These are phyloP conservation scores for Tolypocladium endophyticum DNA, from an alignment of 2,329 filamentous ascomycete genomes.

Conservation along the genomic window DNA sequence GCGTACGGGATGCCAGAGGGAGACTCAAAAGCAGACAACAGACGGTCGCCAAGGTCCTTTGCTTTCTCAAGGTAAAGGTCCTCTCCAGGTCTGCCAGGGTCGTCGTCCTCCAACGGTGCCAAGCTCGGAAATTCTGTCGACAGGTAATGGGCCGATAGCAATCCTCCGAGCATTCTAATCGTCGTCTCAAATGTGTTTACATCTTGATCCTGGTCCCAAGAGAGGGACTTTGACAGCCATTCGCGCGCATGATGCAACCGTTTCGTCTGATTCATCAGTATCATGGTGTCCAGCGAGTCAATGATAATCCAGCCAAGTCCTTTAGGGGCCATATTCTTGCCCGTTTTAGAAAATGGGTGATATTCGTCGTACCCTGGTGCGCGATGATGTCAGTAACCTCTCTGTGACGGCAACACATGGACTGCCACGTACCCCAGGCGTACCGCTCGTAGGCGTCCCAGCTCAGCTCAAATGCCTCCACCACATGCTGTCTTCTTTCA, in stretches of 20 bases:
- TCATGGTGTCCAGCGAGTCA: conserved; percentile 90
- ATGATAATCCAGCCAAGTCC: conserved; percentile 98
- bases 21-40: conserved; percentile 82
- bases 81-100: conserved; percentile 64
- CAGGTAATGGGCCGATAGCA: conserved; percentile 91
- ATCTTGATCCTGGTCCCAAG: conserved; percentile 86
- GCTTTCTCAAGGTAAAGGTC: conserved; percentile 96
- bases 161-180: conserved; percentile 89
- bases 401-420: neutral
- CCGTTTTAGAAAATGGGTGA: conserved; percentile 68
- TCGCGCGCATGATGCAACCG: conserved; percentile 75
- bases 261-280: conserved; percentile 93
- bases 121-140: conserved; percentile 73
- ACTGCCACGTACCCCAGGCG: conserved; percentile 70
- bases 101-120: conserved; percentile 62
- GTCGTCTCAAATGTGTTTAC: conserved; percentile 98
- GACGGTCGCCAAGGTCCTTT: conserved; percentile 77
- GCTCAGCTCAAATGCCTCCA: conserved; percentile 80
- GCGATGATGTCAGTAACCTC: conserved; percentile 14
- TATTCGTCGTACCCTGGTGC: conserved; percentile 69
- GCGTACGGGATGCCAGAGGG: conserved; percentile 79
- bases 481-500: conserved; percentile 67
- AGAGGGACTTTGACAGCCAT: conserved; percentile 74
- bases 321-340: conserved; percentile 73
- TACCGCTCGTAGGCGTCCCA: conserved; percentile 90